Percentiles rank a stretch among this genome's conserved stretches.
These are phyloP conservation scores for Medakamo hakoo DNA, from an alignment of 139 green algal genomes.

Conservation along the genomic window DNA sequence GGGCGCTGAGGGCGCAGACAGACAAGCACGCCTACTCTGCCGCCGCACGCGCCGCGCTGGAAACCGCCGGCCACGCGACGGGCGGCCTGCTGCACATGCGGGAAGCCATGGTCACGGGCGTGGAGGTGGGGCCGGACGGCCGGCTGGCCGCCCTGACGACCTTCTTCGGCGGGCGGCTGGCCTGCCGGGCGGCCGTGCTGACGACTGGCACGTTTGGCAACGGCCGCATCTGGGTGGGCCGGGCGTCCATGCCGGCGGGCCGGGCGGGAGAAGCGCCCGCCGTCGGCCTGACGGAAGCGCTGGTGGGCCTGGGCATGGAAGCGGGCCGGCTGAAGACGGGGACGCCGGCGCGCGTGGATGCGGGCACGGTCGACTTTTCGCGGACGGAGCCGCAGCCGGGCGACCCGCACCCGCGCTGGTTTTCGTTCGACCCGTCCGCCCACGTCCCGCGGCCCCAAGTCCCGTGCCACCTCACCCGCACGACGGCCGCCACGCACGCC, in stretches of 20 bases:
- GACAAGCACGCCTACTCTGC: constrained; percentile 88
- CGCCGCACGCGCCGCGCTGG: constrained; percentile 54
- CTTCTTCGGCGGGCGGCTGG: constrained; percentile 82
- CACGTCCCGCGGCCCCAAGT: constrained; percentile 64
- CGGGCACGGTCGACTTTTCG: constrained; percentile 64
- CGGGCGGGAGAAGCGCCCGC: constrained; percentile 76
- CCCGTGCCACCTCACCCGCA: constrained; percentile 84
- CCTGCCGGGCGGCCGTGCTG: constrained; percentile 52
- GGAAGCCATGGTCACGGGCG: constrained; percentile 72
- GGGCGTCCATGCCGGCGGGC: constrained; percentile 65
- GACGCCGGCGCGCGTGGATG: constrained; percentile 84
- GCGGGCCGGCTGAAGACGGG: constrained; percentile 90
- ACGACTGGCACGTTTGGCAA: constrained; percentile 99
- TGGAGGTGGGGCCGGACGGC: constrained; percentile 79
- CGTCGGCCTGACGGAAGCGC: constrained; percentile 74
- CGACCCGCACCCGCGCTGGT: constrained; percentile 49
- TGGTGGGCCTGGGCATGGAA: constrained; percentile 77
- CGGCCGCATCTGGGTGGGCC: constrained; percentile 88
- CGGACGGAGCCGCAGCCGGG: constrained; percentile 63
- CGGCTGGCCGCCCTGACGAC: constrained; percentile 72
- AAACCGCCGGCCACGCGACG: constrained; percentile 58
- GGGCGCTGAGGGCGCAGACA: constrained; percentile 90
- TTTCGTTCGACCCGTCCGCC: constrained; percentile 72
- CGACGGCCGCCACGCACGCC: constrained; percentile 73
- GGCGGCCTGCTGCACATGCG: constrained; percentile 75